Conservation (phyloP, 1,139 yeast genomes). For the Kazachstania sp. region DNA sequence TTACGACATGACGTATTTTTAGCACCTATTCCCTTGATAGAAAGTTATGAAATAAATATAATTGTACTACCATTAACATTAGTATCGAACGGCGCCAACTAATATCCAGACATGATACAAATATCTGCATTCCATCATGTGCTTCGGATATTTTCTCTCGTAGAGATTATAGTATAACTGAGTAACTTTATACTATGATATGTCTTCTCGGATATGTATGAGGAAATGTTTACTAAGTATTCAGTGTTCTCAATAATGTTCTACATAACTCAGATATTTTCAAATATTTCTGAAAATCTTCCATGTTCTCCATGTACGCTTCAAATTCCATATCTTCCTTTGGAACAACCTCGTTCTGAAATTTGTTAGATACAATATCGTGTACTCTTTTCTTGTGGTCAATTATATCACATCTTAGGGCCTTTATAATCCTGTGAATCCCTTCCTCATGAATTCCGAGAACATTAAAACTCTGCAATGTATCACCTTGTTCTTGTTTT, state of each 20-base stretch:
- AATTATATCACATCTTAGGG: slow-evolving; percentile 18
- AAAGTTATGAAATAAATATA: too few species aligned
- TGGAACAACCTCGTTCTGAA: slow-evolving; percentile 11
- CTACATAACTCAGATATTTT: slow-evolving; percentile 20
- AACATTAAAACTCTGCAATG: slow-evolving; percentile 12
- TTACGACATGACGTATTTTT: too few species aligned
- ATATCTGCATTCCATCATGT: too few species aligned
- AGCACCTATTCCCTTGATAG: too few species aligned
- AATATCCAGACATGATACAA: too few species aligned
- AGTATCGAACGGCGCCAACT: too few species aligned
- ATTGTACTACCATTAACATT: too few species aligned
- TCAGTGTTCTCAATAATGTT: slow-evolving; percentile 7
- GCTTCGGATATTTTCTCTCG: too few species aligned
- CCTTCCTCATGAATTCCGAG: slow-evolving; percentile 21
- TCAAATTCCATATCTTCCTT: slow-evolving; percentile 21
- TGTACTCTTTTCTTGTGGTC: slow-evolving; percentile 12
- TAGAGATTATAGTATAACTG: too few species aligned
- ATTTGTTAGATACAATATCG: slow-evolving; percentile 9
- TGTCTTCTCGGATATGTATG: neutral
- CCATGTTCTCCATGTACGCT: slow-evolving; percentile 15
- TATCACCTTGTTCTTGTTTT: slow-evolving; percentile 7
- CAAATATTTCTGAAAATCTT: slow-evolving; percentile 17
- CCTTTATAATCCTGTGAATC: slow-evolving; percentile 14
- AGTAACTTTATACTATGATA: too few species aligned
- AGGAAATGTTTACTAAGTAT: neutral